Evolutionary conservation across 75 land plant genomes (phyloP).

Genomic region (Pinus albicaulis): DNA sequence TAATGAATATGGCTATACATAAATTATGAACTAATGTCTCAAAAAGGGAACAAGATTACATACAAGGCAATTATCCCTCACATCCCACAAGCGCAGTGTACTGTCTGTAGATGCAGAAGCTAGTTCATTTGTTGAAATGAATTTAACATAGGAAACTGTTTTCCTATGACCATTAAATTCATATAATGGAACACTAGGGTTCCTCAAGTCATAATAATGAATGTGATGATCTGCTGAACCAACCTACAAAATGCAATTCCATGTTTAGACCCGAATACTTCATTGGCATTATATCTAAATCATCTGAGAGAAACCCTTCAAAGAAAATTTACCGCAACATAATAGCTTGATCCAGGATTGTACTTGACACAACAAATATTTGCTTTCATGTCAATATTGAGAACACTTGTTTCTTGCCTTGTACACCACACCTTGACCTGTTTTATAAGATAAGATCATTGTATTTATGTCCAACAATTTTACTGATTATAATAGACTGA

Average conservation of each 20-base stretch:
- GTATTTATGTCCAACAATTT: not conserved
- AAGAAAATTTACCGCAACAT: slow-evolving; percentile 68
- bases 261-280: not conserved
- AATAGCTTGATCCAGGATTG: slow-evolving; percentile 92
- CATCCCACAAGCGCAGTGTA: slow-evolving; percentile 95
- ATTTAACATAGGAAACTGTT: slow-evolving; percentile 98
- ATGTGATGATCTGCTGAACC: slow-evolving; percentile 98
- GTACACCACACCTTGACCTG: slow-evolving; percentile 99
- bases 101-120: slow-evolving; percentile 99
- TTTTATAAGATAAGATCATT: not conserved
- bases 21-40: not conserved
- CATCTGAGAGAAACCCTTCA: not conserved
- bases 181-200: slow-evolving; percentile 65
- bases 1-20: not conserved
- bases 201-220: slow-evolving; percentile 95
- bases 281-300: not conserved
- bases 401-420: slow-evolving; percentile 88
- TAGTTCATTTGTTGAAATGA: slow-evolving; percentile 82
- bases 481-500: not conserved
- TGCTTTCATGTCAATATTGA: slow-evolving; percentile 98
- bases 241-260: slow-evolving; percentile 51
- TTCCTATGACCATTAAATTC: slow-evolving; percentile 88
- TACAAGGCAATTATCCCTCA: slow-evolving; percentile 61
- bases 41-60: slow-evolving; percentile 1
- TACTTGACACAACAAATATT: slow-evolving; percentile 99